Evolutionary conservation across 768 basidiomycete species (phyloP).

Genomic region (Termitomyces sp.): DNA sequence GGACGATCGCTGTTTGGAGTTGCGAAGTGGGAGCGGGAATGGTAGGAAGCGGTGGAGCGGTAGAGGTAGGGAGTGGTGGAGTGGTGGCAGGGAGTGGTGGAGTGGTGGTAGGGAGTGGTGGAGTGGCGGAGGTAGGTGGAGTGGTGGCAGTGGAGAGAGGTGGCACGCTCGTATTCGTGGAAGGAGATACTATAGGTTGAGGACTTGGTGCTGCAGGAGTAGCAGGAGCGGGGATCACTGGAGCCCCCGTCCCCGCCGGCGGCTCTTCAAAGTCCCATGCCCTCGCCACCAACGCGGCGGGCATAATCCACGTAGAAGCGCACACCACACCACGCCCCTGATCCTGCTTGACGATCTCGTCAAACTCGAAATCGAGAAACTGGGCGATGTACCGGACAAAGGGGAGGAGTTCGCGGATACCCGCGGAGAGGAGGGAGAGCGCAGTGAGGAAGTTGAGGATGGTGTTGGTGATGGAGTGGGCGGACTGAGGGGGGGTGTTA

Average conservation of each 20-base stretch:
- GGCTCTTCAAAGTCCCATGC: conserved; percentile 62
- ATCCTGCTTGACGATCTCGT: conserved; percentile 54
- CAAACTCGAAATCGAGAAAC: conserved; percentile 74
- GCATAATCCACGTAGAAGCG: conserved; percentile 88
- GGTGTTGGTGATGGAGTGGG: conserved; percentile 51
- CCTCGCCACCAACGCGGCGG: conserved; percentile 69
- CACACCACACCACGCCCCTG: conserved; percentile 77
- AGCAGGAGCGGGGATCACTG: too few relatives aligned
- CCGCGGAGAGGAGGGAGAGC: conserved; percentile 60
- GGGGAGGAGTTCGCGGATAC: conserved; percentile 77
- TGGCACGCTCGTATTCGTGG: too few relatives aligned
- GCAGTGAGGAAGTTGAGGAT: conserved; percentile 75
- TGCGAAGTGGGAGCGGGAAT: background rate
- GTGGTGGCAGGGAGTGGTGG: too few relatives aligned
- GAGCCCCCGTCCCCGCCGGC: too few relatives aligned
- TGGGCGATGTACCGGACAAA: conserved; percentile 80
- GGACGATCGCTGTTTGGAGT: background rate
- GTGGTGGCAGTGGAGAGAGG: background rate
- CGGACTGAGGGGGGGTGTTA: conserved; percentile 21
- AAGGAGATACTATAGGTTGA: background rate
- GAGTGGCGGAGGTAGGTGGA: background rate
- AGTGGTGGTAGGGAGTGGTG: background rate
- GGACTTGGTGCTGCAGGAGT: too few relatives aligned
- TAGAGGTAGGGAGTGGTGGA: background rate
- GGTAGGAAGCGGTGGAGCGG: too few relatives aligned